phyloP scores from a whole-genome alignment of 169 alveolate genomes.

The Plasmodium knowlesi region DNA sequence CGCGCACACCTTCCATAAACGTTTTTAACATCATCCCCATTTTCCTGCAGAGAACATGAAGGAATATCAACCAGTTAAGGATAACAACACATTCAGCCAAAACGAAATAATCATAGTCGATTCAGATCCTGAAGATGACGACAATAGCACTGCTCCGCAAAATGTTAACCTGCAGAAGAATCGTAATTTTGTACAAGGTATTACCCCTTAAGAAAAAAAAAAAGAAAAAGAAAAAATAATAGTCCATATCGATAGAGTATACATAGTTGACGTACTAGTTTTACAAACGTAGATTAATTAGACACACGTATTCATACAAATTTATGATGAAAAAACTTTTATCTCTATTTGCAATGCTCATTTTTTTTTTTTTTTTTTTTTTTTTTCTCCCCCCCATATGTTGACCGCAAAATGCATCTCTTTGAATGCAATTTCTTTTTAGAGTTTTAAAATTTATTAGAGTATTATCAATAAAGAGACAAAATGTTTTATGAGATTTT shows the following conservation, averaged over 20 bases:
- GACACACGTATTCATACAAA: not conserved
- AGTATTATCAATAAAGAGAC: conserved; percentile 26
- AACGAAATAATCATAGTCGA: conserved; percentile 64
- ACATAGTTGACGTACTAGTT: not conserved
- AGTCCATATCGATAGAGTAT: not conserved
- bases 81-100: not conserved
- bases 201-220: not conserved
- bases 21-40: not conserved
- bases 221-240: not conserved
- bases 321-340: not conserved
- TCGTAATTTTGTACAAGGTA: conserved; percentile 45
- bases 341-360: not conserved
- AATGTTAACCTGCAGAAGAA: conserved; percentile 8
- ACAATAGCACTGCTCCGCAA: not conserved
- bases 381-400: not conserved
- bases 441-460: conserved; percentile 33
- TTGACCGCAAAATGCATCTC: conserved; percentile 1
- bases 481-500: not conserved
- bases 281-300: not conserved
- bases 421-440: conserved; percentile 12
- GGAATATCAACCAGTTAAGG: not conserved
- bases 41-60: conserved; percentile 7
- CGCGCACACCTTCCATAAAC: not conserved
- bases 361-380: not conserved
- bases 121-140: conserved; percentile 52